Evolutionary conservation across 192 early-diverging fungal species (phyloP).

Genomic region (Geranomyces michiganensis): DNA sequence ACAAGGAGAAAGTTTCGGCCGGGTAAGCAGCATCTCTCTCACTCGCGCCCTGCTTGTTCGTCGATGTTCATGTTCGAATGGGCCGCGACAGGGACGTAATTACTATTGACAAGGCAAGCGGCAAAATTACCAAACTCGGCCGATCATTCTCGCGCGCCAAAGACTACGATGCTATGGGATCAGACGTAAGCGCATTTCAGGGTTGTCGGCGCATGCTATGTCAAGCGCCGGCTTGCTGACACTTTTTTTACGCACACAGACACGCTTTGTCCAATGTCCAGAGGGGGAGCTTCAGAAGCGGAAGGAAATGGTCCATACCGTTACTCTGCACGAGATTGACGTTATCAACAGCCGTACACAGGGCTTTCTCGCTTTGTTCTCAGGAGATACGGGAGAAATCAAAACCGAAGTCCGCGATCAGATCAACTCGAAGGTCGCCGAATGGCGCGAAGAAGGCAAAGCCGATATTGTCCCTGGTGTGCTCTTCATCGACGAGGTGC

Average conservation of each 20-base stretch:
- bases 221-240: neutral
- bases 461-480: constrained; percentile 98
- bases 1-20: constrained; percentile 97
- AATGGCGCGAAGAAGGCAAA: constrained; percentile 99
- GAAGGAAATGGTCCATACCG: constrained; percentile 96
- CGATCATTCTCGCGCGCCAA: constrained; percentile 95
- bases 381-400: constrained; percentile 97
- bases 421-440: constrained; percentile 94
- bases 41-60: too few relatives aligned
- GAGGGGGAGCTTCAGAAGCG: constrained; percentile 97
- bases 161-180: constrained; percentile 97
- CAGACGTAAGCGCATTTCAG: constrained; percentile 66
- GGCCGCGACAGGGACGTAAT: constrained; percentile 81
- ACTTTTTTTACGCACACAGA: constrained; percentile 40
- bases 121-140: constrained; percentile 92
- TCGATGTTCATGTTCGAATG: too few relatives aligned
- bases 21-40: constrained; percentile 70
- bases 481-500: constrained; percentile 98
- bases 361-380: constrained; percentile 96
- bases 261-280: constrained; percentile 97
- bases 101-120: constrained; percentile 97
- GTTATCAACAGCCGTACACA: constrained; percentile 97
- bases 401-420: constrained; percentile 96
- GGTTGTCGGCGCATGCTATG: neutral
- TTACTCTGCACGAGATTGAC: constrained; percentile 99